Conservation (phyloP, 2,329 filamentous ascomycete species). For the Sporothrix luriei region DNA sequence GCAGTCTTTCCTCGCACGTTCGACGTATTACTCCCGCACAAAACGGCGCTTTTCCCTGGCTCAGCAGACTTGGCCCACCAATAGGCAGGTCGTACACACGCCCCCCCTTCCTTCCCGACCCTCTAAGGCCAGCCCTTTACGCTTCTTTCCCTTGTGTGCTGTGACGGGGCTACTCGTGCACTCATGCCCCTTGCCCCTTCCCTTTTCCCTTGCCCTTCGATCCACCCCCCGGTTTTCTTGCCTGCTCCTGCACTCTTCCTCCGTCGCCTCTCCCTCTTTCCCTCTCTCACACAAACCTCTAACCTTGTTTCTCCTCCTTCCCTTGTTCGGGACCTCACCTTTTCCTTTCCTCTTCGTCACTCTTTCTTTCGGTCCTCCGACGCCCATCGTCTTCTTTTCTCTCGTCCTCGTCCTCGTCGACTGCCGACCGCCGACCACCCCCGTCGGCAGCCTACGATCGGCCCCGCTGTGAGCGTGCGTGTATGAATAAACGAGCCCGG, state of each 20-base stretch:
- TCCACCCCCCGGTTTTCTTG: slow-evolving; percentile 27
- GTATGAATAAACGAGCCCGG: slow-evolving; percentile 12
- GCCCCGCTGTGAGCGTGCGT: background rate
- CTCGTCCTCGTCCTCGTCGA: background rate
- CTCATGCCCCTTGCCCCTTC: slow-evolving; percentile 3
- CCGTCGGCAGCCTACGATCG: background rate
- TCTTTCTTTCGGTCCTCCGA: background rate
- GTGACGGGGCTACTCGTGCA: slow-evolving; percentile 20
- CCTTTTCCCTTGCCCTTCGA: background rate
- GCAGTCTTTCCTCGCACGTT: too few relatives aligned
- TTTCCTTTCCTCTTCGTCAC: slow-evolving; percentile 12
- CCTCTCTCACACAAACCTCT: slow-evolving; percentile 18
- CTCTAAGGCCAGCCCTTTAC: background rate
- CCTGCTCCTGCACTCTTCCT: slow-evolving; percentile 17
- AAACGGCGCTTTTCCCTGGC: slow-evolving; percentile 15
- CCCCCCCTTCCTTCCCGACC: slow-evolving; percentile 5
- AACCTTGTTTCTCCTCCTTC: slow-evolving; percentile 20
- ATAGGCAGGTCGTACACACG: slow-evolving; percentile 25
- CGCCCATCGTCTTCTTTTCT: background rate
- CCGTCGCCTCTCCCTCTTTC: slow-evolving; percentile 14
- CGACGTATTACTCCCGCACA: slow-evolving; percentile 17
- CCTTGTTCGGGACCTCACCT: slow-evolving; percentile 13
- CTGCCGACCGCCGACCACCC: background rate
- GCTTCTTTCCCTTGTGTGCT: slow-evolving; percentile 17
- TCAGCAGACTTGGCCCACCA: slow-evolving; percentile 21